A percentile compares a stretch with the other conserved stretches of the same genome.
Evolutionary conservation across 1,284 basidiomycete genomes (phyloP).

Genomic region (Tilletia setariae): DNA sequence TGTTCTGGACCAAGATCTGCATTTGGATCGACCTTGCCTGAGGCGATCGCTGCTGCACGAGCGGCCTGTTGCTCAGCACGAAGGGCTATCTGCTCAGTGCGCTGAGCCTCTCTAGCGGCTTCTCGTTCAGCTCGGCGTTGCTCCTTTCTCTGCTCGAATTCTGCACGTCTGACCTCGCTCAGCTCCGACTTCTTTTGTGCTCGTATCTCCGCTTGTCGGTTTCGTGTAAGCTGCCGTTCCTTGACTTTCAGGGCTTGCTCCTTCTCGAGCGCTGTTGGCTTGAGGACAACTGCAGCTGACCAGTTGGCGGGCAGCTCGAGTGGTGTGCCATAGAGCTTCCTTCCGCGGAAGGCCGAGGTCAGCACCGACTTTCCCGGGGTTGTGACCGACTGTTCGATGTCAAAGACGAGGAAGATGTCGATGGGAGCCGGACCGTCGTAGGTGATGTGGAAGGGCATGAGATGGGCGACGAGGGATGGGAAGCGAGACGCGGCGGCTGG

Average conservation of each 20-base stretch:
- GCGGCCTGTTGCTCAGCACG: not conserved
- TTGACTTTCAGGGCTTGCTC: not conserved
- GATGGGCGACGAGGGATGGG: constrained; percentile 24
- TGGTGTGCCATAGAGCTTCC: constrained; percentile 29
- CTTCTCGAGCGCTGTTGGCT: constrained; percentile 4
- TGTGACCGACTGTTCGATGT: not conserved
- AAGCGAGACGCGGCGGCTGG: constrained; percentile 7
- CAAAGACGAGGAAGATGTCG: constrained; percentile 30
- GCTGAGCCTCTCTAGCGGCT: not conserved
- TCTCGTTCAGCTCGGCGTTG: not conserved
- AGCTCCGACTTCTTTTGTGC: not conserved
- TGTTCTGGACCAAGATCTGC: not conserved
- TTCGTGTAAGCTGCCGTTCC: not conserved
- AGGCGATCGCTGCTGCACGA: not conserved
- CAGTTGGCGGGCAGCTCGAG: constrained; percentile 25
- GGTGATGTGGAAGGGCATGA: constrained; percentile 38
- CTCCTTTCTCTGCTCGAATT: not conserved
- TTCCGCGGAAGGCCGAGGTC: constrained; percentile 28
- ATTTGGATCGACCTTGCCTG: not conserved
- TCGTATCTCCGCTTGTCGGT: not conserved
- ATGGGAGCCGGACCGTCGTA: constrained; percentile 35
- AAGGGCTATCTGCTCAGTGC: not conserved
- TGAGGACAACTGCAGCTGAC: constrained; percentile 22
- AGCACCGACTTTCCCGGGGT: not conserved
- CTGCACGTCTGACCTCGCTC: not conserved